These are phyloP conservation scores for Penicillium subrubescens DNA, from an alignment of 495 filamentous ascomycete species.

Conservation along the genomic window DNA sequence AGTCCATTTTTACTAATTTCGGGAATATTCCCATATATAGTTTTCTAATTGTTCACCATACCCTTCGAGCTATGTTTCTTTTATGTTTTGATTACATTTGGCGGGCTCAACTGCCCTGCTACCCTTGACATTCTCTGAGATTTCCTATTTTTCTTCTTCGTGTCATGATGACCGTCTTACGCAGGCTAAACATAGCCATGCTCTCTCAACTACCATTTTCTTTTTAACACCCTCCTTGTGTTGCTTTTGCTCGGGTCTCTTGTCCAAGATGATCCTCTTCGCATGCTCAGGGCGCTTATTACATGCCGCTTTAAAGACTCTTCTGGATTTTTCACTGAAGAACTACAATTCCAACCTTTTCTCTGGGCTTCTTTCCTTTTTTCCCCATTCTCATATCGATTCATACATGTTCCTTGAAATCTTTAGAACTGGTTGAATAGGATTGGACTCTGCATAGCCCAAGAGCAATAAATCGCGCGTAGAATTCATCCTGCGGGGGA, in stretches of 20 bases:
- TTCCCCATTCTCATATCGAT: not conserved
- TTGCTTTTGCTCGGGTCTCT: not conserved
- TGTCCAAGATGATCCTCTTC: not conserved
- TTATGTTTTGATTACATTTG: slow-evolving; percentile 5
- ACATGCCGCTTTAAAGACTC: not conserved
- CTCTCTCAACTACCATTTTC: not conserved
- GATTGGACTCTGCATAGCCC: not conserved
- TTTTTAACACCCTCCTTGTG: not conserved
- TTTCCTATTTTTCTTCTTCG: slow-evolving; percentile 1
- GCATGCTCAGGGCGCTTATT: not conserved
- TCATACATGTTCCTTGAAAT: not conserved
- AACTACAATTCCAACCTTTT: not conserved
- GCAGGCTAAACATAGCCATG: not conserved
- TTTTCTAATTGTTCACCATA: slow-evolving; percentile 24
- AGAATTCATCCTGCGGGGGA: slow-evolving; percentile 16
- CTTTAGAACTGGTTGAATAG: not conserved
- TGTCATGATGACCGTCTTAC: slow-evolving; percentile 3
- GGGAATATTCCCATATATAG: slow-evolving; percentile 17
- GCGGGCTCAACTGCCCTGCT: not conserved
- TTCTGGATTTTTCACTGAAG: not conserved
- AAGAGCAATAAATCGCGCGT: slow-evolving; percentile 9
- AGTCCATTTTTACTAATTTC: slow-evolving; percentile 6
- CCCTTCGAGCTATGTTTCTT: slow-evolving; percentile 16
- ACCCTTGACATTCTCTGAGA: slow-evolving; percentile 10
- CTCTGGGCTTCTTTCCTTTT: not conserved